Base-by-base conservation (phyloP, 257 asterid species). In the Hygrophila difformis region DNA sequence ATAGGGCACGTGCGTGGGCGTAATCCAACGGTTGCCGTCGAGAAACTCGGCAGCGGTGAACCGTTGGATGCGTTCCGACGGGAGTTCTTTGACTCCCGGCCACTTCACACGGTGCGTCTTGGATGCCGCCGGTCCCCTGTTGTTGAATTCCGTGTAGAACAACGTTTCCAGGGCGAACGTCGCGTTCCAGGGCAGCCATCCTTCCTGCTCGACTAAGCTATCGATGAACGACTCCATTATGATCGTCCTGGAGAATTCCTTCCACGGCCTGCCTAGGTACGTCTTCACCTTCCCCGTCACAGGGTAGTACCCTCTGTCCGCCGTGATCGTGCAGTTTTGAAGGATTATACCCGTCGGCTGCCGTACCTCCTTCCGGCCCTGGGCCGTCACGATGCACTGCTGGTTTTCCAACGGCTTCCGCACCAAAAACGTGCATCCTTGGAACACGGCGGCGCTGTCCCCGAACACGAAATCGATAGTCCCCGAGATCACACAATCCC, bases 381-480 rank as follows among this genome's bases (percentile, higher is more conserved):
- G 96, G 2, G 96, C 96, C 1, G 93, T 81, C 6, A 81, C 85
- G 10, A 81, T 76, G 77, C 73, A 62, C 16, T 75, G 70, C 45
- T 86, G 96, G 21, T 77, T 78, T 20, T 37, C 61, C 26, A 82
- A 5, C 0, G 96, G 96, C 67, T 82, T 82, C 28, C 96, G 36
- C 4, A 86, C 74, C 0, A 63, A 51, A 1, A 86, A 1, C 2
- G 78, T 82, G 68, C 96, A 86, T 68, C 67, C 72, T 48, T 86
- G 96, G 74, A 82, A 72, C 0, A 82, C 70, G 2, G 84, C 77
- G 0, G 94, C 94, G 22, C 79, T 70, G 56, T 85, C 94, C 0
- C 96, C 94, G 16, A 85, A 85, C 34, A 85, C 49, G 70, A 82
- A 85, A 60, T 85, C 96, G 40, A 85, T 74, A 59, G 96, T 85